Conservation (phyloP, 2,329 filamentous ascomycete genomes). For the Fusarium duplospermum region DNA sequence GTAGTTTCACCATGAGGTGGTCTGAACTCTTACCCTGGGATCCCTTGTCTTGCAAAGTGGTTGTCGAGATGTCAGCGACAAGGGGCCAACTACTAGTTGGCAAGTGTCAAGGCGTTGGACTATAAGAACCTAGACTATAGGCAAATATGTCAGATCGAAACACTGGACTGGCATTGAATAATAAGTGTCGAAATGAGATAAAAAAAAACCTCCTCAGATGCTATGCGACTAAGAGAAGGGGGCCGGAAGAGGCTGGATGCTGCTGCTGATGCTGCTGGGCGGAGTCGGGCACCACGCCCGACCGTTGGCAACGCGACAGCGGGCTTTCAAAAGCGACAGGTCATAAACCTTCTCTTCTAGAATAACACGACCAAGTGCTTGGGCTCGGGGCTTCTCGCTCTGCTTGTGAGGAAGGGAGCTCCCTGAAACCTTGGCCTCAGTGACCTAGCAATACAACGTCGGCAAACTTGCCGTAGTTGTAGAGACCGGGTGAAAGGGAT, state of each 20-base stretch:
- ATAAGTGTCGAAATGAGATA: neutral
- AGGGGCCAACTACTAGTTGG: neutral
- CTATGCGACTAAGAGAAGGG: neutral
- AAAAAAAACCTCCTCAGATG: neutral
- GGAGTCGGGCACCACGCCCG: neutral
- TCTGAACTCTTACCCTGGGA: neutral
- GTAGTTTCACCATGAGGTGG: conserved; percentile 8
- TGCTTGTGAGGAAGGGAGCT: neutral
- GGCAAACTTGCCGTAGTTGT: neutral
- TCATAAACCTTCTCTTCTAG: conserved; percentile 22
- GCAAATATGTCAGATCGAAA: neutral
- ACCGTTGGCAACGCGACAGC: neutral
- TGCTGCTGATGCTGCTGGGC: neutral
- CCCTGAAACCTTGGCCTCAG: neutral
- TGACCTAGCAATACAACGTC: neutral
- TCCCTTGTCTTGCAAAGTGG: neutral
- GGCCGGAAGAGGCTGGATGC: neutral
- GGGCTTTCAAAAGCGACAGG: neutral
- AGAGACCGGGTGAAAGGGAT: neutral
- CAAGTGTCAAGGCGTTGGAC: neutral
- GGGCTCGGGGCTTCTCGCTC: neutral
- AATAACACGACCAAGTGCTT: conserved; percentile 6
- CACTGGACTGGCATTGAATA: neutral
- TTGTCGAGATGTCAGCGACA: neutral
- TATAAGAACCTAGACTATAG: neutral